Evolutionary conservation across 2,329 filamentous ascomycete species (phyloP), one percentile per base, ranked within the genome.

Genomic region (Sclerotinia subarctica): DNA sequence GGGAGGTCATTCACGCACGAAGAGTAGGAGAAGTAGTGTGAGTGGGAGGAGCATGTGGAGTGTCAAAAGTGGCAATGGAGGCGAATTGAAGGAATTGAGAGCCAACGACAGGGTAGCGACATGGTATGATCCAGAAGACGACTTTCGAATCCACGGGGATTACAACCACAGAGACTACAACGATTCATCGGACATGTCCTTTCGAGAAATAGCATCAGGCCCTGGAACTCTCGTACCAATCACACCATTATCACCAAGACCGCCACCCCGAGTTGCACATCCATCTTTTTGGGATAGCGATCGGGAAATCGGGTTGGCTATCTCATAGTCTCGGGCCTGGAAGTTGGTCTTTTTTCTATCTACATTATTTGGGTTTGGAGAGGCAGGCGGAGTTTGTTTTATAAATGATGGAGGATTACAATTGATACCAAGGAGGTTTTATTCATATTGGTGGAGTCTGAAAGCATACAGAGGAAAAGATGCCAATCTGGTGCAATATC

Each of bases 1-100:
- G 52, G 73, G 71, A 6, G 70, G 74, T 35, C 76, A 77, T 70
- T 24, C 57, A 11, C 68, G 75, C 51, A 70, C 74, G 54, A 77
- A 76, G 70, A 76, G 74, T 49, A 71, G 74, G 56, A 72, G 72
- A 56, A 77, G 76, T 66, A 76, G 74, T 56, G 68, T 73, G 24
- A 77, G 74, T 65, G 71, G 64, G 8, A 75, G 73, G 62, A 76
- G 75, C 51, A 70, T 74, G 19, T 72, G 72, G 72, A 76, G 73
- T 52, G 53, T 69, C 38, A 70, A 68, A n/a, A 69, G 67, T 46
- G 68, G 64, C 57, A 53, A 72, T 24, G 72, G 65, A 51, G 59
- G 59, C 59, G 59, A 63, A 63, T 38, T 19, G 15, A 63, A 63
- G 19, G 72, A 73, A 47, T 32, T 66, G 42, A 74, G 68, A 54